Evolutionary conservation across 2,329 filamentous ascomycete species (phyloP).

Genomic region (Penicillium sp.): DNA sequence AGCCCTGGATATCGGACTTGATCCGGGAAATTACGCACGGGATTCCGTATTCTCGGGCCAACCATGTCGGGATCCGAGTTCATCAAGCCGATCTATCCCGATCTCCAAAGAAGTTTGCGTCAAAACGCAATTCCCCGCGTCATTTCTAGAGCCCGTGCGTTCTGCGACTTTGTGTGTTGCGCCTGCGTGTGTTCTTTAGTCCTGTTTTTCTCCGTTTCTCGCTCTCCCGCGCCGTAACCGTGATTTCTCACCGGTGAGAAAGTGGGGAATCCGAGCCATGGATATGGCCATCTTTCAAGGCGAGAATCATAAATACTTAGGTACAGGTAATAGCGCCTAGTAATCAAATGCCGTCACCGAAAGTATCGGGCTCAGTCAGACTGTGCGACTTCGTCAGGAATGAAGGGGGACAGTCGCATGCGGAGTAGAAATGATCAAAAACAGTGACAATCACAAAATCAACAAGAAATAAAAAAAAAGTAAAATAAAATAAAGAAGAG

Average conservation of each 20-base stretch:
- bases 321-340: no score
- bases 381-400: no score
- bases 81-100: conserved; percentile 7
- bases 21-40: conserved; percentile 1
- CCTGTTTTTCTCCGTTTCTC: conserved; percentile 9
- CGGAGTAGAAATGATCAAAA: no score
- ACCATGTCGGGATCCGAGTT: conserved; percentile 5
- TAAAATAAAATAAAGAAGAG: not conserved
- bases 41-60: conserved; percentile 10
- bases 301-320: no score
- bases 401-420: not conserved
- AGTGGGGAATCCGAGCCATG: conserved; percentile 16
- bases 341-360: no score
- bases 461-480: not conserved
- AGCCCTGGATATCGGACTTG: no score
- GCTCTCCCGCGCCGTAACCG: conserved; percentile 15
- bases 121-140: not conserved
- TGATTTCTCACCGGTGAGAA: conserved; percentile 25
- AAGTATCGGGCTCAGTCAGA: no score
- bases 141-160: not conserved
- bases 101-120: no score
- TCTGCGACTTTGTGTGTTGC: not conserved
- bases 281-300: no score
- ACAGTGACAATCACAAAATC: no score
- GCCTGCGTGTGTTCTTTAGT: not conserved